phyloP scores from a whole-genome alignment of 345 rosid genomes.

The Raphanus raphanistrum region DNA sequence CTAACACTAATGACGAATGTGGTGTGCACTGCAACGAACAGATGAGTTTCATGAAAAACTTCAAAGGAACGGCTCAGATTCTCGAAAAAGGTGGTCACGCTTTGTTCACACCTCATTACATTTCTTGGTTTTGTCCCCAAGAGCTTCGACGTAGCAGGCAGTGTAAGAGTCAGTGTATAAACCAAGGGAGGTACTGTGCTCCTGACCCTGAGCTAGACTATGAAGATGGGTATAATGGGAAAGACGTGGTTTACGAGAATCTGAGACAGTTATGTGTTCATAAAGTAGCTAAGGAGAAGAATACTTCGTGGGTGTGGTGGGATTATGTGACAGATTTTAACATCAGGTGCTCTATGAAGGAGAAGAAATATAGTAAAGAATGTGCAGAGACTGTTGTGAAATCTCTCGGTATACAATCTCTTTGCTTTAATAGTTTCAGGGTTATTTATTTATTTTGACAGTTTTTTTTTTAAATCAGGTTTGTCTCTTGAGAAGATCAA shows the following conservation, averaged over 20 bases:
- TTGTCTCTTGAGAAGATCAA: conserved; percentile 70
- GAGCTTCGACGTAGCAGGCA: conserved; percentile 60
- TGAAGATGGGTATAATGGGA: conserved; percentile 74
- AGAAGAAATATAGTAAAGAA: conserved; percentile 72
- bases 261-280: conserved; percentile 93
- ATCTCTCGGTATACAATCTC: conserved; percentile 60
- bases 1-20: conserved; percentile 89
- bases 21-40: conserved; percentile 79
- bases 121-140: conserved; percentile 82
- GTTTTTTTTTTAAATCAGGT: conserved; percentile 39
- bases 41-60: conserved; percentile 74
- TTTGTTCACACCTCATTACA: conserved; percentile 82
- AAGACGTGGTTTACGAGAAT: conserved; percentile 85
- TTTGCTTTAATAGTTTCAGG: not conserved
- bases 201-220: conserved; percentile 87
- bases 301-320: conserved; percentile 93
- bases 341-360: conserved; percentile 93
- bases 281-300: conserved; percentile 66
- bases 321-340: conserved; percentile 91
- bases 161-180: conserved; percentile 92
- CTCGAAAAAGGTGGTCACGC: conserved; percentile 80
- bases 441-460: not conserved
- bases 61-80: conserved; percentile 85
- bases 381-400: conserved; percentile 70
- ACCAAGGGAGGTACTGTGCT: conserved; percentile 90